Evolutionary conservation across 2,329 filamentous ascomycete genomes (phyloP).

Genomic region (Aspergillus floridensis): DNA sequence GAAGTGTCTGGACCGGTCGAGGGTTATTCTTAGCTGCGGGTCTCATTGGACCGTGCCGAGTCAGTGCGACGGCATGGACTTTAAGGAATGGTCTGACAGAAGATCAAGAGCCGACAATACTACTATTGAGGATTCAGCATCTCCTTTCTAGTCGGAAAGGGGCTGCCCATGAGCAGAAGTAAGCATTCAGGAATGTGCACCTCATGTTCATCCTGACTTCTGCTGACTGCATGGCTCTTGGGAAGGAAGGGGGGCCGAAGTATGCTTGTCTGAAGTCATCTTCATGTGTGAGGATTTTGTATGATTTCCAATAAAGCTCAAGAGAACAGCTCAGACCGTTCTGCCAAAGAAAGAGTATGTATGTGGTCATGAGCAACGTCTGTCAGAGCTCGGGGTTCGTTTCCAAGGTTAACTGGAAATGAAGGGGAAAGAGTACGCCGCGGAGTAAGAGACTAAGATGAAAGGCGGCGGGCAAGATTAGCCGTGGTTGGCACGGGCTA

Average conservation of each 20-base stretch:
- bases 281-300: background rate
- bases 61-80: background rate
- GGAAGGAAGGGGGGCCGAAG: background rate
- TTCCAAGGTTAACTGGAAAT: background rate
- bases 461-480: background rate
- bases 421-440: background rate
- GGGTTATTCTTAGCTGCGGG: constrained; percentile 7
- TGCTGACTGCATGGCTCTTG: background rate
- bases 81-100: background rate
- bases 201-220: background rate
- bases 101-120: background rate
- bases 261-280: background rate
- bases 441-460: background rate
- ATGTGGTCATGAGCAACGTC: background rate
- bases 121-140: background rate
- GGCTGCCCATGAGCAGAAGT: background rate
- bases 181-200: background rate
- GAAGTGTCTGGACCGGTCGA: constrained; percentile 12
- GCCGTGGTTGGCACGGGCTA: constrained; percentile 1
- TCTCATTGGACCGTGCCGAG: background rate
- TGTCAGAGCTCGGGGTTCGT: background rate
- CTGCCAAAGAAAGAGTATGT: no score
- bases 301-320: no score
- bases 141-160: background rate
- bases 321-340: no score